Percentiles rank a stretch among this genome's conserved stretches.
These are phyloP conservation scores for Sinapis alba DNA, from an alignment of 441 rosid species.

Conservation along the genomic window DNA sequence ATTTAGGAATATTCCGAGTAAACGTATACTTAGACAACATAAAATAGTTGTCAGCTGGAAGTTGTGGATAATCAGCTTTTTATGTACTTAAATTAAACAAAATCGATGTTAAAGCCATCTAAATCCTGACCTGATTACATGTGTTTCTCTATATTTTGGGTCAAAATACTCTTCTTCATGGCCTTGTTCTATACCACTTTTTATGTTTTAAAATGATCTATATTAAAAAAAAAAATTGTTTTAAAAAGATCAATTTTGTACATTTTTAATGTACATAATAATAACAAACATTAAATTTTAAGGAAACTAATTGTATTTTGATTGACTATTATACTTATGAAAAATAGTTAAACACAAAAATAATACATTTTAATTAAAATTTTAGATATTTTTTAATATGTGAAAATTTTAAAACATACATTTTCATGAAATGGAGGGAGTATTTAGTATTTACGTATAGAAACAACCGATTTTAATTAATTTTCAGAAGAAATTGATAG, in stretches of 20 bases:
- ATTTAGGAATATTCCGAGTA: neutral
- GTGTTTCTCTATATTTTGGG: neutral
- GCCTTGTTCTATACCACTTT: neutral
- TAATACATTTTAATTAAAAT: too few relatives aligned
- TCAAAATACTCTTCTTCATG: neutral
- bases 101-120: neutral
- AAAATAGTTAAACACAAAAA: too few relatives aligned
- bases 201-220: too few relatives aligned
- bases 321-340: too few relatives aligned
- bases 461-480: neutral
- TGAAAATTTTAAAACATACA: too few relatives aligned
- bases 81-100: neutral
- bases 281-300: too few relatives aligned
- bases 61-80: neutral
- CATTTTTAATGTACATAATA: too few relatives aligned
- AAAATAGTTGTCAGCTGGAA: neutral
- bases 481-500: neutral
- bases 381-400: too few relatives aligned
- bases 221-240: too few relatives aligned
- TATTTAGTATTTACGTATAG: neutral
- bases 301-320: too few relatives aligned
- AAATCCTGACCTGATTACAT: neutral
- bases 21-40: neutral
- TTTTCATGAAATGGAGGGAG: too few relatives aligned
- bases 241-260: too few relatives aligned